Evolutionary conservation across 257 asterid genomes (phyloP).

Genomic region (Nicotiana undulata): DNA sequence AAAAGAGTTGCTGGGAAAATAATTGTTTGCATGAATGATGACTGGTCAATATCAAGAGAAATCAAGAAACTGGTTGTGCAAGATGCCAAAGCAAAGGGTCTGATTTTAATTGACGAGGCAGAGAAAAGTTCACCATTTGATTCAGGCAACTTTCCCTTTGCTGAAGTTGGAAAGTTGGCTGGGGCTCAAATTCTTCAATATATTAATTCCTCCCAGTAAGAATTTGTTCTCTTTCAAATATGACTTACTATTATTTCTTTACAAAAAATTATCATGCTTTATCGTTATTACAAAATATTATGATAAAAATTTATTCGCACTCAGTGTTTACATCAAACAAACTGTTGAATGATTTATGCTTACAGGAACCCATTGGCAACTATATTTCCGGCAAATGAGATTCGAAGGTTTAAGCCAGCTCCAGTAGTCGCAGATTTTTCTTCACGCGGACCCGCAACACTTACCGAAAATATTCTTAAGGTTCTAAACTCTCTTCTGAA

Average conservation of each 20-base stretch:
- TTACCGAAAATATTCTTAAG: constrained; percentile 65
- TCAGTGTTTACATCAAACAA: background rate
- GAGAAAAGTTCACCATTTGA: constrained; percentile 35
- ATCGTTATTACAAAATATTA: background rate
- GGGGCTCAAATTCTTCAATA: constrained; percentile 49
- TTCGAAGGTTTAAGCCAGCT: constrained; percentile 39
- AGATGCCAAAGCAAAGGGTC: constrained; percentile 55
- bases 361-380: constrained; percentile 54
- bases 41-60: constrained; percentile 31
- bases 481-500: constrained; percentile 10
- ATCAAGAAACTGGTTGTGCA: constrained; percentile 51
- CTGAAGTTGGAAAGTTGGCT: constrained; percentile 32
- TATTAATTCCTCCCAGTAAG: constrained; percentile 55
- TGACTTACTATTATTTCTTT: background rate
- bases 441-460: constrained; percentile 61
- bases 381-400: constrained; percentile 41
- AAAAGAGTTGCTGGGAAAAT: constrained; percentile 51
- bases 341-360: no score
- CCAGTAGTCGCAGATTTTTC: constrained; percentile 66
- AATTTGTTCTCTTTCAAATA: background rate
- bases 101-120: constrained; percentile 42
- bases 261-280: background rate
- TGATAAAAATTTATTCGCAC: background rate
- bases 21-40: constrained; percentile 49
- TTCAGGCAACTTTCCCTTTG: constrained; percentile 53